These are phyloP conservation scores for Nepenthes gracilis DNA, from an alignment of 148 eudicot genomes.

Conservation along the genomic window DNA sequence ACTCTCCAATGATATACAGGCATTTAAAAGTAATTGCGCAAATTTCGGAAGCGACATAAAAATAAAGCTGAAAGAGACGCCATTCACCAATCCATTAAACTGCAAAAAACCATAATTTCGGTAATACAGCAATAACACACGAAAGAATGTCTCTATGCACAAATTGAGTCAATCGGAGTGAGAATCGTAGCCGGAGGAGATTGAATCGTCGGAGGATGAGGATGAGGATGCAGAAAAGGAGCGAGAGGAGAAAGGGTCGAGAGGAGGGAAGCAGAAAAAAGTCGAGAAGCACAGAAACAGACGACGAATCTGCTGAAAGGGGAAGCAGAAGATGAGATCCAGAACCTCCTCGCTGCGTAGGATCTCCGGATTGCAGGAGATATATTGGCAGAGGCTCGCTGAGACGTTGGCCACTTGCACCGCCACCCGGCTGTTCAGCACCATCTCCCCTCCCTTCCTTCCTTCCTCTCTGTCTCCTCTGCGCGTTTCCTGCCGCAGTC, in stretches of 20 bases:
- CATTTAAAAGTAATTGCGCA: no score
- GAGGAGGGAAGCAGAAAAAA: constrained; percentile 51
- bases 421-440: constrained; percentile 57
- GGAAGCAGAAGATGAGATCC: constrained; percentile 68
- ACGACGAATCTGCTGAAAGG: constrained; percentile 64
- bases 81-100: no score
- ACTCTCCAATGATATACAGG: no score
- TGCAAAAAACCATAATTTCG: no score
- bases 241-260: constrained; percentile 14
- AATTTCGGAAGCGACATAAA: no score
- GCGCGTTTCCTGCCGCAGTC: not conserved
- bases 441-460: constrained; percentile 32
- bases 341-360: constrained; percentile 55
- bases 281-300: constrained; percentile 51
- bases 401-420: constrained; percentile 57
- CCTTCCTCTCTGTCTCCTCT: not conserved
- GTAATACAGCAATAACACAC: no score
- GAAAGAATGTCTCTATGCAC: not conserved
- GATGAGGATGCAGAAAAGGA: constrained; percentile 22
- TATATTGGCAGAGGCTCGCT: constrained; percentile 67
- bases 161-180: constrained; percentile 19
- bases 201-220: constrained; percentile 8
- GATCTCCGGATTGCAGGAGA: constrained; percentile 73
- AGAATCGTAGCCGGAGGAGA: constrained; percentile 10
- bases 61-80: no score